Base-by-base conservation (phyloP, 176 grass and related monocot species). In the Oryza longistaminata region DNA sequence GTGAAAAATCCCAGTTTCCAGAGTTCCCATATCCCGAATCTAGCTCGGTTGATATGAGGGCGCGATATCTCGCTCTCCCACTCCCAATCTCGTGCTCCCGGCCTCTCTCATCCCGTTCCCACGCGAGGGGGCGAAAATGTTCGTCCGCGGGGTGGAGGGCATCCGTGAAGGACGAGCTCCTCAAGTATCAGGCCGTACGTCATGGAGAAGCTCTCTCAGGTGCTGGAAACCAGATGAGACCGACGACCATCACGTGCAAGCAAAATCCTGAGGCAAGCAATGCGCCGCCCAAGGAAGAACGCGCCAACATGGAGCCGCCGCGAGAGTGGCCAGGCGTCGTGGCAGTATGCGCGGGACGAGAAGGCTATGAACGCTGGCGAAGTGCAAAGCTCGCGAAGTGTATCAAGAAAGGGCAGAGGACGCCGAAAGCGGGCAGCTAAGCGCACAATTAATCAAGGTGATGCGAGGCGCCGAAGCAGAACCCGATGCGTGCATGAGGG, bases 401-500 rank as follows among this genome's bases (percentile, higher is more conserved):
- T 58, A 83, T 19, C 16, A 73, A 4, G 25, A 73, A 9, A n/a
- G n/a, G n/a, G 70, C 16, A 2, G 81, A 29, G 9, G 52, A 68
- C 0, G n/a, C n/a, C n/a, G n/a, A n/a, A n/a, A n/a, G n/a, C n/a
- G n/a, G n/a, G n/a, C n/a, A n/a, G n/a, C n/a, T n/a, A n/a, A n/a
- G n/a, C n/a, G 52, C 3, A 70, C 6, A 31, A n/a, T n/a, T n/a
- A n/a, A 49, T 49, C 0, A 12, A 29, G 0, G 0, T 71, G 2
- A 75, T 87, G n/a, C 46, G 13, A 70, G 64, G 37, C 65, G 37
- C 79, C 79, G 19, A 58, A 58, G 1, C 7, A 58, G 53, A 34
- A 60, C 3, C 74, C 49, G 0, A 77, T 70, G n/a, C 16, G 3
- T 34, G 13, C 2, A 15, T 19, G 5, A 44, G n/a, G 70, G 0